Evolutionary conservation across 768 basidiomycete species (phyloP).

Genomic region (Mycena epipterygia): DNA sequence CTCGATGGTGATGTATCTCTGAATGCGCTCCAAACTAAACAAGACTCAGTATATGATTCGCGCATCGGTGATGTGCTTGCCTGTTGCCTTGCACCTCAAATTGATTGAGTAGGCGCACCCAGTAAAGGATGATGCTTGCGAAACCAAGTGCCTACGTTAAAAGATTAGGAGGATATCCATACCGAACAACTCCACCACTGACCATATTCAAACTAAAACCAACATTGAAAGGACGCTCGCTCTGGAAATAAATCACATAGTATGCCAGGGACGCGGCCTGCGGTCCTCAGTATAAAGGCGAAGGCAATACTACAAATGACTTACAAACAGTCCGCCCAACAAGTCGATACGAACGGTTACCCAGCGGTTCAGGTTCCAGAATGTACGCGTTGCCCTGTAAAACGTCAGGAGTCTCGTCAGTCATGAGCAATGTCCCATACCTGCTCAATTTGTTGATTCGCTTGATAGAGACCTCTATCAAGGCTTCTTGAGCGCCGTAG

Average conservation of each 20-base stretch:
- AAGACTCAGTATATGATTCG: conserved; percentile 49
- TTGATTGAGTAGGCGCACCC: conserved; percentile 40
- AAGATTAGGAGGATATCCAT: not conserved
- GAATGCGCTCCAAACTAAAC: conserved; percentile 39
- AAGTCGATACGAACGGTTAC: conserved; percentile 51
- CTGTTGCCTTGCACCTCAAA: conserved; percentile 46
- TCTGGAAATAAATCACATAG: conserved; percentile 53
- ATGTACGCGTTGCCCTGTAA: conserved; percentile 42
- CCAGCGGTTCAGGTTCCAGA: conserved; percentile 56
- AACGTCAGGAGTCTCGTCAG: not conserved
- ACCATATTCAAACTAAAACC: conserved; percentile 60
- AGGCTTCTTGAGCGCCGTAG: conserved; percentile 60
- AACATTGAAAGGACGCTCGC: conserved; percentile 46
- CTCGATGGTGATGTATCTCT: conserved; percentile 55
- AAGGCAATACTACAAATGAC: too few relatives aligned
- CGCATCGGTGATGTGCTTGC: not conserved
- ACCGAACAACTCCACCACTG: conserved; percentile 40
- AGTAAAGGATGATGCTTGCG: conserved; percentile 57
- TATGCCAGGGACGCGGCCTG: conserved; percentile 52
- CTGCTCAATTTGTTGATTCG: conserved; percentile 55
- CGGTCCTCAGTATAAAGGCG: not conserved
- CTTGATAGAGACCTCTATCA: conserved; percentile 48
- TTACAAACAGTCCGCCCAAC: too few relatives aligned
- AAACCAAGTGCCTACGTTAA: conserved; percentile 51
- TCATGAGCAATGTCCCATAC: not conserved